These are phyloP conservation scores for Galeopsis tetrahit DNA, from an alignment of 257 asterid species.

Conservation along the genomic window DNA sequence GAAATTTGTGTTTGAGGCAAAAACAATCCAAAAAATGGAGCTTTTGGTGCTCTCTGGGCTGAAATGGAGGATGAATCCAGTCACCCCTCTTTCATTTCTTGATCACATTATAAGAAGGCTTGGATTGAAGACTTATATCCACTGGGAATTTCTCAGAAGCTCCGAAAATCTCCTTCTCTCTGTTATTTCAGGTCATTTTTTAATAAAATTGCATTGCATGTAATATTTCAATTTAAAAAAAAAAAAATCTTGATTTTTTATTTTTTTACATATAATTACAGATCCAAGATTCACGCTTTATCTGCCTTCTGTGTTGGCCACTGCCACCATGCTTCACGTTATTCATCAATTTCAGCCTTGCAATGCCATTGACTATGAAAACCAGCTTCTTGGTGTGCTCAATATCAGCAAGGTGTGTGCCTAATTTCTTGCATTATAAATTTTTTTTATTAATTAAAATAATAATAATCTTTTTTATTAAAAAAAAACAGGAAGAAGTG, in stretches of 20 bases:
- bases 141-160: conserved; percentile 64
- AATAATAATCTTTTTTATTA: neutral
- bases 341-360: conserved; percentile 63
- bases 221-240: too few relatives aligned
- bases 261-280: conserved; percentile 25
- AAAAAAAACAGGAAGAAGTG: conserved; percentile 63
- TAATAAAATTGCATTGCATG: too few relatives aligned
- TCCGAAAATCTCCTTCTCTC: conserved; percentile 74
- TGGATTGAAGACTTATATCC: conserved; percentile 55
- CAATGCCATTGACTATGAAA: conserved; percentile 60
- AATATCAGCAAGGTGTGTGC: conserved; percentile 64
- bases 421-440: neutral
- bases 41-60: conserved; percentile 73
- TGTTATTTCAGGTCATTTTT: conserved; percentile 53
- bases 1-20: conserved; percentile 69
- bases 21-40: conserved; percentile 90
- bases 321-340: conserved; percentile 87
- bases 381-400: conserved; percentile 73
- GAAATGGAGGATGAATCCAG: conserved; percentile 95
- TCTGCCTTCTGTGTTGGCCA: conserved; percentile 79
- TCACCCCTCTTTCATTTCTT: conserved; percentile 83
- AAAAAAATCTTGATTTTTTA: neutral
- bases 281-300: conserved; percentile 71
- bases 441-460: neutral
- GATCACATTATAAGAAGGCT: conserved; percentile 80